phyloP scores from a whole-genome alignment of 441 rosid genomes.

The Gossypium trilobum region DNA sequence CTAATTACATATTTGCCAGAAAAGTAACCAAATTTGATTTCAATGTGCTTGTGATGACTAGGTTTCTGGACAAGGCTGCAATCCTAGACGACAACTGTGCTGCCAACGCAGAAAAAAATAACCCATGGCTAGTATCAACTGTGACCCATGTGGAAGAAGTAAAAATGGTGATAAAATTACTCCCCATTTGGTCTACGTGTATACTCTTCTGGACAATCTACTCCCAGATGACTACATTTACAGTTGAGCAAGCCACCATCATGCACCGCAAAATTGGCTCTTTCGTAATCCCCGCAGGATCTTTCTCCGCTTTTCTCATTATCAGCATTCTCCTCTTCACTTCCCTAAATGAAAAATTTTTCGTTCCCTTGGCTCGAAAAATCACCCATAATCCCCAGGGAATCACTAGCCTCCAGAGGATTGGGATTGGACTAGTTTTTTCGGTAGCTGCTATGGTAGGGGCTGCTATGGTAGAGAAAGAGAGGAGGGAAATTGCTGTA shows the following conservation, averaged over 20 bases:
- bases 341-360: constrained; percentile 62
- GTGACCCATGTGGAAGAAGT: constrained; percentile 80
- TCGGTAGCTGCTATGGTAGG: constrained; percentile 57
- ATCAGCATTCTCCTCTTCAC: constrained; percentile 67
- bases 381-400: constrained; percentile 55
- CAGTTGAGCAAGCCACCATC: constrained; percentile 67
- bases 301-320: constrained; percentile 54
- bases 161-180: constrained; percentile 58
- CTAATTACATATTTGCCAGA: background rate
- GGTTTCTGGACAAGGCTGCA: constrained; percentile 81
- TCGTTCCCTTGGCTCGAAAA: constrained; percentile 54
- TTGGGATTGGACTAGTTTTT: constrained; percentile 62
- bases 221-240: constrained; percentile 87
- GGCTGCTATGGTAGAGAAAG: constrained; percentile 51
- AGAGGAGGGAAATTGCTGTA: constrained; percentile 37
- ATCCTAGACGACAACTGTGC: constrained; percentile 25
- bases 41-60: constrained; percentile 15
- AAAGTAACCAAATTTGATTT: background rate
- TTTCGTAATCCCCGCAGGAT: constrained; percentile 51
- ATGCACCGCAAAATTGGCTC: constrained; percentile 60
- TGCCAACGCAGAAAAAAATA: constrained; percentile 22
- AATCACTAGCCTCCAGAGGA: constrained; percentile 68
- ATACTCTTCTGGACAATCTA: constrained; percentile 82
- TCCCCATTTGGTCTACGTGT: constrained; percentile 81
- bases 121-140: constrained; percentile 58